A percentile compares a stretch with the other conserved stretches of the same genome.
Conservation (phyloP, 352 stramenopile genomes). For the Globisporangium polare region DNA sequence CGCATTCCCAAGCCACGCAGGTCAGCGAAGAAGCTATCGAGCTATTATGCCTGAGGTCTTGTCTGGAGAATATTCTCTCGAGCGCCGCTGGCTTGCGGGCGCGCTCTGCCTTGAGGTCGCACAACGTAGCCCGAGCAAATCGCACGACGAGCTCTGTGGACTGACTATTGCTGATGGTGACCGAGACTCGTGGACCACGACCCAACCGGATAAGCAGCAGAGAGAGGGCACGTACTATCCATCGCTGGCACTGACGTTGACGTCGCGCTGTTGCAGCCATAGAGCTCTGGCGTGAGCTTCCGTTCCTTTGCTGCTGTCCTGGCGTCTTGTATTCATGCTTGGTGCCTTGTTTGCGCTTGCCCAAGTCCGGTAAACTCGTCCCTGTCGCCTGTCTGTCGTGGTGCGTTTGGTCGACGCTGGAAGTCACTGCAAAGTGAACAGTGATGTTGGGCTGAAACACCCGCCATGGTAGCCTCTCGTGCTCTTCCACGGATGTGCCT, state of each 20-base stretch:
- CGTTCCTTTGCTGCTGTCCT: too few species aligned
- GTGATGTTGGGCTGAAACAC: too few species aligned
- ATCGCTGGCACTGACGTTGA: background rate
- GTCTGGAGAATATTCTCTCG: constrained; percentile 10
- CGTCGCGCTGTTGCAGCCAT: background rate
- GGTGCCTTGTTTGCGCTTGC: too few species aligned
- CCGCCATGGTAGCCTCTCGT: too few species aligned
- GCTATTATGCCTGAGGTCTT: constrained; percentile 9
- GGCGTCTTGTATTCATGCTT: too few species aligned
- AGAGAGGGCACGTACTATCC: constrained; percentile 2
- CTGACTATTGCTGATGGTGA: too few species aligned
- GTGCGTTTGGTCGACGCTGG: too few species aligned
- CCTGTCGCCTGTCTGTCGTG: too few species aligned
- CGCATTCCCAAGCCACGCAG: constrained; percentile 9
- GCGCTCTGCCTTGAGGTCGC: constrained; percentile 10
- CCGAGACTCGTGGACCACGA: too few species aligned
- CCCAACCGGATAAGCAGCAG: background rate
- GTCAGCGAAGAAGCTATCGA: background rate
- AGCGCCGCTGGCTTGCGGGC: constrained; percentile 11
- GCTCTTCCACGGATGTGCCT: too few species aligned
- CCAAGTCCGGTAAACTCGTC: too few species aligned
- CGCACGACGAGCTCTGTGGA: constrained; percentile 2
- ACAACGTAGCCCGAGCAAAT: constrained; percentile 15
- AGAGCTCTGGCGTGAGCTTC: background rate
- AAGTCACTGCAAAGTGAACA: too few species aligned